Percentiles rank a stretch among this genome's conserved stretches.
Conservation (phyloP, 2,329 filamentous ascomycete genomes). For the Beauveria caledonica region DNA sequence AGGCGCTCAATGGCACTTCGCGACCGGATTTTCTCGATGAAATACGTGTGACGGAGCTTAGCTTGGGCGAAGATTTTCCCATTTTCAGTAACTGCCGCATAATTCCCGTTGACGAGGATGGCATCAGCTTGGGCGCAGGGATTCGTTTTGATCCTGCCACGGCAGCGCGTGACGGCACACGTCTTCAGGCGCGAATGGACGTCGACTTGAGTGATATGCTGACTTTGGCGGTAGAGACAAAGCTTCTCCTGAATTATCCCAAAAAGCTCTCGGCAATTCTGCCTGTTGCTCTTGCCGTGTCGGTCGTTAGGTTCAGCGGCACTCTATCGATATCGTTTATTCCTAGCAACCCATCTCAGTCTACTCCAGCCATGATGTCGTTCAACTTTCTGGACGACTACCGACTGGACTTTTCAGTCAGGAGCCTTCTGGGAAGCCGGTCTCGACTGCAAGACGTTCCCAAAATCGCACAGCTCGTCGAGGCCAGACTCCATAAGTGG, state of each 20-base stretch:
- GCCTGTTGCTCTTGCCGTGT: slow-evolving; percentile 85
- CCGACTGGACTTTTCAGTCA: slow-evolving; percentile 71
- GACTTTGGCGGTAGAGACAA: slow-evolving; percentile 89
- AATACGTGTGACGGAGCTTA: slow-evolving; percentile 89
- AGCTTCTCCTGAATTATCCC: slow-evolving; percentile 88
- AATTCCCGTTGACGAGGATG: slow-evolving; percentile 81
- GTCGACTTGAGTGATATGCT: slow-evolving; percentile 95
- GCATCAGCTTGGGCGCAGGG: slow-evolving; percentile 45
- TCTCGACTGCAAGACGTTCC: slow-evolving; percentile 76
- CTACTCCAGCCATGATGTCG: slow-evolving; percentile 77
- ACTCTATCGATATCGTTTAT: slow-evolving; percentile 91
- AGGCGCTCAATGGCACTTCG: slow-evolving; percentile 75
- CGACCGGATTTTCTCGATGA: slow-evolving; percentile 89
- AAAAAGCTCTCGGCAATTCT: slow-evolving; percentile 82
- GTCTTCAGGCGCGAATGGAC: slow-evolving; percentile 91
- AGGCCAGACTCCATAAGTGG: slow-evolving; percentile 73
- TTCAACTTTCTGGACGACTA: slow-evolving; percentile 93
- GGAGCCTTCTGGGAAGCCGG: slow-evolving; percentile 71
- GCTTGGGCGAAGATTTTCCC: slow-evolving; percentile 90
- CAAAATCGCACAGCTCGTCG: slow-evolving; percentile 79
- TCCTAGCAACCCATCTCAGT: slow-evolving; percentile 60
- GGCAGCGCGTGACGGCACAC: slow-evolving; percentile 54
- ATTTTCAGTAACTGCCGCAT: slow-evolving; percentile 98
- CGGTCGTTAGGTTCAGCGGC: slow-evolving; percentile 87
- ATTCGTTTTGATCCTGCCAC: slow-evolving; percentile 44